A percentile compares a stretch with the other conserved stretches of the same genome.
Evolutionary conservation across 768 basidiomycete species (phyloP).

Genomic region (Cystofilobasidium macerans): DNA sequence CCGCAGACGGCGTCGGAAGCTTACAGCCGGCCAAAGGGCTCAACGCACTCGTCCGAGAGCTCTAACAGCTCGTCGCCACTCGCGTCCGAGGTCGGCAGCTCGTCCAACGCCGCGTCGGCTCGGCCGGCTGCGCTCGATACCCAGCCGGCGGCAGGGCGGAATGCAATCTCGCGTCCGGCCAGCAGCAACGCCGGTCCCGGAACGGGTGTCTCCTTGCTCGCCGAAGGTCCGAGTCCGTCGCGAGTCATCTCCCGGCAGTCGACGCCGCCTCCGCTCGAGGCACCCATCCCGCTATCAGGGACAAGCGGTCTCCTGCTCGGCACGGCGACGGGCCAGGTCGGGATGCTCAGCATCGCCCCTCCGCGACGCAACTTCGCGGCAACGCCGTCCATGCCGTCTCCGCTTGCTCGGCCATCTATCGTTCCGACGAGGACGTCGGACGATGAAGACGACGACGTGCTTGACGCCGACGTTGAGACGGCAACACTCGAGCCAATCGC

Average conservation of each 20-base stretch:
- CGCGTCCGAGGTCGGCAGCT: neutral
- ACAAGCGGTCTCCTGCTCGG: neutral
- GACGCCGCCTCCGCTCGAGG: neutral
- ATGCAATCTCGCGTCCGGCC: no score
- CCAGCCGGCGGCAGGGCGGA: no score
- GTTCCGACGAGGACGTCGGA: slow-evolving; percentile 8
- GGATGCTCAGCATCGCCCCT: slow-evolving; percentile 21
- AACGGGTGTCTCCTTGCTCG: neutral
- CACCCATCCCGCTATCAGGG: neutral
- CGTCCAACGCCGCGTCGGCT: neutral
- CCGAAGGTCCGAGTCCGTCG: neutral
- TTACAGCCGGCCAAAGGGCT: neutral
- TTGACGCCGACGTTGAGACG: slow-evolving; percentile 20
- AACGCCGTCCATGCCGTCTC: slow-evolving; percentile 23
- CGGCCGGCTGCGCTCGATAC: neutral
- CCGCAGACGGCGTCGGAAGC: neutral
- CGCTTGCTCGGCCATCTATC: slow-evolving; percentile 25
- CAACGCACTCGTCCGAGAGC: neutral
- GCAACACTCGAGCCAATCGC: slow-evolving; percentile 8
- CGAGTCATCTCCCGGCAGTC: neutral
- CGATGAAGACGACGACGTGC: slow-evolving; percentile 18
- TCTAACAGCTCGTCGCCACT: neutral
- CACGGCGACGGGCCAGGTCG: neutral
- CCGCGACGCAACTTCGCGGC: slow-evolving; percentile 22
- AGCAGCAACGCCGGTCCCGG: no score